These are phyloP conservation scores for Beverwykella pulmonaria DNA, from an alignment of 495 filamentous ascomycete genomes.

Conservation along the genomic window DNA sequence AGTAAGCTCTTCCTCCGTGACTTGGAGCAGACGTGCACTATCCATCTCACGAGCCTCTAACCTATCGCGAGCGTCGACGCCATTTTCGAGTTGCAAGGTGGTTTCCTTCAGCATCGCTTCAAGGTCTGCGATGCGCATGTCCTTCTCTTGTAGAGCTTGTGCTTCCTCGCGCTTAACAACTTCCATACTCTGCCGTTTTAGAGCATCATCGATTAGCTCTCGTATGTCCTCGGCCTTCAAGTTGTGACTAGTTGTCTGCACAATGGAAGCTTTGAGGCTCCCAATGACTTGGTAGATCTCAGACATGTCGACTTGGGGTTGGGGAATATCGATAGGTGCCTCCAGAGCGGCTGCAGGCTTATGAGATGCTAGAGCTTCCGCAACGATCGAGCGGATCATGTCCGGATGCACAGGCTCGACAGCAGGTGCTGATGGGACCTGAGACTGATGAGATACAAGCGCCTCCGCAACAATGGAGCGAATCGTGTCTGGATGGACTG, in stretches of 20 bases:
- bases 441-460: constrained; percentile 6
- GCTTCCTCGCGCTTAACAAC: constrained; percentile 46
- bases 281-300: constrained; percentile 61
- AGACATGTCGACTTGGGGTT: constrained; percentile 38
- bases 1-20: constrained; percentile 71
- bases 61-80: constrained; percentile 65
- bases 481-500: constrained; percentile 13
- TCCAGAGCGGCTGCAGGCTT: constrained; percentile 24
- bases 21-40: constrained; percentile 67
- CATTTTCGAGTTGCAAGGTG: constrained; percentile 58
- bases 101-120: constrained; percentile 45
- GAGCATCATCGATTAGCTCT: constrained; percentile 60
- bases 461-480: constrained; percentile 24
- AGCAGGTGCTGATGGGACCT: constrained; percentile 1
- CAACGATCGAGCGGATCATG: constrained; percentile 74
- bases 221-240: constrained; percentile 57
- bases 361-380: constrained; percentile 61
- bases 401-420: constrained; percentile 58
- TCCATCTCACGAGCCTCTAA: constrained; percentile 75
- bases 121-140: constrained; percentile 47
- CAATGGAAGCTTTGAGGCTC: constrained; percentile 58
- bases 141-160: constrained; percentile 37
- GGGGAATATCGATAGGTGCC: constrained; percentile 28
- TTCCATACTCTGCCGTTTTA: constrained; percentile 39
- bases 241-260: constrained; percentile 40